Percentiles rank a stretch among this genome's conserved stretches.
These are phyloP conservation scores for Chenopodium berlandieri DNA, from an alignment of 148 eudicot genomes.

Conservation along the genomic window DNA sequence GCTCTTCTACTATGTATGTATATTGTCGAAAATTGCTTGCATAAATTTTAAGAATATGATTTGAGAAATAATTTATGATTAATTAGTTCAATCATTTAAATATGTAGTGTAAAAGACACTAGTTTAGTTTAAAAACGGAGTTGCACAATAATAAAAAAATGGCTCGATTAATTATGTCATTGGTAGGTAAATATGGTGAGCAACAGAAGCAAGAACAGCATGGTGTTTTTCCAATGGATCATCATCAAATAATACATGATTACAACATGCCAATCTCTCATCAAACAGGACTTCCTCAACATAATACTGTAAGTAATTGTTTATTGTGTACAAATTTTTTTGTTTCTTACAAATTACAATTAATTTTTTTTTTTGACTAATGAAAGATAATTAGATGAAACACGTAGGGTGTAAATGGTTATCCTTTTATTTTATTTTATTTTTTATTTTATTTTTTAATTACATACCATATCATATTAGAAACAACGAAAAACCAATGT, in stretches of 20 bases:
- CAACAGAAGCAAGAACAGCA: constrained; percentile 14
- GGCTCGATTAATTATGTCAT: background rate
- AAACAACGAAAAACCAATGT: background rate
- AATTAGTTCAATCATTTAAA: background rate
- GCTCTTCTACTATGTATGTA: too few species aligned
- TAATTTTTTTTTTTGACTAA: too few species aligned
- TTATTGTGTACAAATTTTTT: background rate
- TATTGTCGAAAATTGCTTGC: too few species aligned
- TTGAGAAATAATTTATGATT: too few species aligned
- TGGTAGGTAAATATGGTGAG: constrained; percentile 16
- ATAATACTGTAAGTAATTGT: background rate
- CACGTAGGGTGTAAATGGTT: too few species aligned
- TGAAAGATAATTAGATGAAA: too few species aligned
- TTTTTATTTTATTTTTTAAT: too few species aligned
- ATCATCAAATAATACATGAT: constrained; percentile 5
- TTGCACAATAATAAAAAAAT: background rate
- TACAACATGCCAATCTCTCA: constrained; percentile 7
- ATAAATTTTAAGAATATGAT: too few species aligned
- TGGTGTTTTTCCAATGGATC: constrained; percentile 7
- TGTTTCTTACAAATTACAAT: too few species aligned
- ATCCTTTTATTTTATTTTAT: too few species aligned
- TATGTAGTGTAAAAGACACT: background rate
- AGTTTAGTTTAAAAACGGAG: too few species aligned
- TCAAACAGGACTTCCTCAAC: constrained; percentile 7
- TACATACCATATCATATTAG: background rate